Evolutionary conservation across 768 basidiomycete genomes (phyloP).

Genomic region (Lyophyllum atratum): DNA sequence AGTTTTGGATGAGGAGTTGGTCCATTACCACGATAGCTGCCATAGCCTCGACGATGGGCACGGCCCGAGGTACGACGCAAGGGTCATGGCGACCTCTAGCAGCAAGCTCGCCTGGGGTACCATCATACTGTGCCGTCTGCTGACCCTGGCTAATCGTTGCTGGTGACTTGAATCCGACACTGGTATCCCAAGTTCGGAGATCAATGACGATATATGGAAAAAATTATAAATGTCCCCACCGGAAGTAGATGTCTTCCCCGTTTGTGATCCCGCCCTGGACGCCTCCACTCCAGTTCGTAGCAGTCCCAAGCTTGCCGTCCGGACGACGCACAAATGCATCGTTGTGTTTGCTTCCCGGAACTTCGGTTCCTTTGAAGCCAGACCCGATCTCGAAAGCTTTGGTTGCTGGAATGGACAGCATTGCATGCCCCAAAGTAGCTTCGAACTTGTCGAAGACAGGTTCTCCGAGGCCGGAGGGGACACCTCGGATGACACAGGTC

Average conservation of each 20-base stretch:
- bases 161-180: constrained; percentile 97
- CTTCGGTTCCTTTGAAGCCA: constrained; percentile 92
- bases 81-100: constrained; percentile 96
- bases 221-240: constrained; percentile 45
- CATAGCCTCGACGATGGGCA: constrained; percentile 99
- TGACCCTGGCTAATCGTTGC: constrained; percentile 96
- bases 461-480: constrained; percentile 91
- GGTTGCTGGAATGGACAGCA: constrained; percentile 98
- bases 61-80: constrained; percentile 95
- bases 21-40: constrained; percentile 96
- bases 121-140: constrained; percentile 90
- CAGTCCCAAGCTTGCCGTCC: constrained; percentile 78
- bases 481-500: constrained; percentile 92
- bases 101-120: constrained; percentile 83
- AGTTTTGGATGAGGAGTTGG: constrained; percentile 85
- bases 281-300: constrained; percentile 96
- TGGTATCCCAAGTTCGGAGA: constrained; percentile 27
- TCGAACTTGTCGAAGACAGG: constrained; percentile 99
- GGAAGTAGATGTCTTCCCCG: constrained; percentile 96
- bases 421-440: constrained; percentile 92
- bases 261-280: constrained; percentile 98
- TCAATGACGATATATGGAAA: constrained; percentile 9
- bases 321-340: constrained; percentile 73
- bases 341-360: constrained; percentile 93
- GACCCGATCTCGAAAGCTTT: constrained; percentile 98